Base-by-base conservation (phyloP, 352 stramenopile genomes). In the Phytophthora boehmeriae region DNA sequence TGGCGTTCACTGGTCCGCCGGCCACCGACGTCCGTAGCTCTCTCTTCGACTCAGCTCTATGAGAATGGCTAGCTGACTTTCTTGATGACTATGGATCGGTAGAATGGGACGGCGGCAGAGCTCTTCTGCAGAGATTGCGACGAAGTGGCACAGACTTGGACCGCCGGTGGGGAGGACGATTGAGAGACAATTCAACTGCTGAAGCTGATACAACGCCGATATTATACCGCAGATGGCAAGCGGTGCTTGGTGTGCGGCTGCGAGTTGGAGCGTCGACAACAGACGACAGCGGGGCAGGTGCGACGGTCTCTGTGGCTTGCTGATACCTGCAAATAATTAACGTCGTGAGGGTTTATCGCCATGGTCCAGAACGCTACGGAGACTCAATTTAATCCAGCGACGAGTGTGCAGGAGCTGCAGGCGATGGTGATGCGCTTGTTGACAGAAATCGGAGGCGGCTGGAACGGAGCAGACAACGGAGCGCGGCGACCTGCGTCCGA, bases 91-190 rank as follows among this genome's bases (percentile, higher is more conserved):
- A 6, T 30, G 25, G 25, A 30, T 32, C n/a, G 42, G 20, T 3
- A 19, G 42, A 16, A 19, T 32, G 28, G 57, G 10, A 14, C 50
- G 35, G 19, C 51, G 13, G 19, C 25, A 4, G 61, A 74, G 35
- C 56, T 85, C 28, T 92, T 87, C 47, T 92, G 83, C 45, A 67
- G 61, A 55, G 80, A 92, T 53, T 92, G 83, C 65, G 65, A 87
- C 27, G 83, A 92, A 62, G 58, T 77, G 27, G 73, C 76, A 9
- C 73, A 75, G 42, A 54, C 61, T 20, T 84, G 61, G 23, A 92
- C 83, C 2, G 48, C 75, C 46, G 83, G 83, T 90, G 32, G 48
- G 48, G n/a, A 25, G 25, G 38, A 5, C 9, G 55, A 23, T 19
- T 11, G 13, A 48, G 20, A 48, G 42, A 22, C 19, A 14, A 25